Percentiles rank a stretch among this genome's conserved stretches.
Conservation (phyloP, 2,329 filamentous ascomycete genomes). For the Cytospora piceicola region DNA sequence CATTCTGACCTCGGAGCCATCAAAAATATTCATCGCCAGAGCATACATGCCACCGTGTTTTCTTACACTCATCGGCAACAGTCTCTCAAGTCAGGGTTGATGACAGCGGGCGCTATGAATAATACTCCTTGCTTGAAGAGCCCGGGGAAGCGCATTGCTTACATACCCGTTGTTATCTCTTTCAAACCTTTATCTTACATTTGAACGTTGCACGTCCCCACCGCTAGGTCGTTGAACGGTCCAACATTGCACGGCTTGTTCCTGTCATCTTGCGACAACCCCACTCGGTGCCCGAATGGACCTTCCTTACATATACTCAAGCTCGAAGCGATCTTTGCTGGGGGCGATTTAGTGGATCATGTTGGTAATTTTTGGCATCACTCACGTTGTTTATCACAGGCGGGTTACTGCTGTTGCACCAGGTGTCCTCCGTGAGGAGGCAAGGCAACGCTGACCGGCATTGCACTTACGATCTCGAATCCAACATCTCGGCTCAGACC, state of each 20-base stretch:
- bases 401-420: slow-evolving; percentile 1
- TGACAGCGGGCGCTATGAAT: background rate
- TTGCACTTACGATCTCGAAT: background rate
- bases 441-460: background rate
- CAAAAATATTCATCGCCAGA: background rate
- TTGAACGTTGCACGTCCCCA: slow-evolving; percentile 2
- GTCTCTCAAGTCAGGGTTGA: background rate
- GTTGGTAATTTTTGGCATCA: background rate
- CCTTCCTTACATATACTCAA: background rate
- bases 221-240: background rate
- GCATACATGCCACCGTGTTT: background rate
- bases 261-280: background rate
- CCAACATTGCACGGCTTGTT: slow-evolving; percentile 7
- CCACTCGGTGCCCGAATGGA: slow-evolving; percentile 13
- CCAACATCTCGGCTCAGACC: background rate
- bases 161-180: background rate
- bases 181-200: background rate
- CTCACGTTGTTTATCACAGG: background rate
- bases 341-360: background rate
- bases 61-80: background rate
- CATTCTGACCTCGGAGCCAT: background rate
- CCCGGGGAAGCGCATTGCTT: background rate
- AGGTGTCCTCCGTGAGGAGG: background rate
- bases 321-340: background rate
- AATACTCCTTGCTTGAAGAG: background rate